Base-by-base conservation (phyloP, 1,284 basidiomycete genomes). In the Inonotus obliquus region DNA sequence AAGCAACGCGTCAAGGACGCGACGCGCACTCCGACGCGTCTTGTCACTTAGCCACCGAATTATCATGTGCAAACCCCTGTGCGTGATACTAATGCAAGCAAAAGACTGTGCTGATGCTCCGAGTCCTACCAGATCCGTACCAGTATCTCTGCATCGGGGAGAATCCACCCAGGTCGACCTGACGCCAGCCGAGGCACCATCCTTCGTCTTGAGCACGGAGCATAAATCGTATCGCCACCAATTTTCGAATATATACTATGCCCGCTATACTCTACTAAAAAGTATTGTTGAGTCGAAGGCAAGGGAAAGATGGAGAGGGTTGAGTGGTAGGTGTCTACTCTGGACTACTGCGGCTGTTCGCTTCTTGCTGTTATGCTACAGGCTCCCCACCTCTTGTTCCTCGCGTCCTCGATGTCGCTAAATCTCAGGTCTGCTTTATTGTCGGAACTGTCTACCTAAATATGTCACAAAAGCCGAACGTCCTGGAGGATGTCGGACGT, bases 401-500 rank as follows among this genome's bases (percentile, higher is more conserved):
- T 17, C 83, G 95, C 38, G 92, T 98, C 5, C 84, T 99, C 3
- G 96, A 99, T 61, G 87, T 99, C 2, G 79, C 87, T 55, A 91
- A 92, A 68, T 89, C 89, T 0, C 80, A 91, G 67, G 76, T 96
- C 57, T 97, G 93, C 74, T 98, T 91, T 73, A 84, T 99, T 64
- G 80, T 97, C 62, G 96, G 96, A 1, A 99, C 96, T 0, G 86
- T 98, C 1, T 99, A 98, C 74, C 89, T 97, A 83, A 92, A 97
- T 65, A 98, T 99, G 97, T 92, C 92, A 3, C 81, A 98, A 61
- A 99, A 99, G 72, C 96, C 96, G 0, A 98, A 98, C 69, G 92
- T 99, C 13, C 81, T 99, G 60, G 91, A 96, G 69, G 97, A 99
- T 67, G 84, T 99, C 67, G 94, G 89, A 13, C 82, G 92, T 70